Conservation (phyloP, 2,329 filamentous ascomycete species). For the Dactylellina drechsleri region DNA sequence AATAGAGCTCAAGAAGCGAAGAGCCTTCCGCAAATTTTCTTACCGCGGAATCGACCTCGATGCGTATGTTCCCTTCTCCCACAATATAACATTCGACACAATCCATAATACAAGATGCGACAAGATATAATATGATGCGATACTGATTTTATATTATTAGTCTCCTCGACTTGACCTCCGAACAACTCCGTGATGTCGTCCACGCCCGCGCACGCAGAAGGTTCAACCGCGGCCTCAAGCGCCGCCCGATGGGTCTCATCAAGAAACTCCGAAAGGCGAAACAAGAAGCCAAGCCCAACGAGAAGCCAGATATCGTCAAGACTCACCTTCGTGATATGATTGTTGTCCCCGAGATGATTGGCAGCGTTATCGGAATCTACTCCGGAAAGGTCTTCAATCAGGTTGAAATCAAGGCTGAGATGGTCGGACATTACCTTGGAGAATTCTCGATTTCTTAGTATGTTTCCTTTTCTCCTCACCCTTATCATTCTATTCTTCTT, state of each 20-base stretch:
- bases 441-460: slow-evolving; percentile 99
- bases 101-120: background rate
- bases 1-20: slow-evolving; percentile 97
- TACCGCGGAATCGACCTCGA: slow-evolving; percentile 99
- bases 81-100: slow-evolving; percentile 24
- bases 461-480: slow-evolving; percentile 63
- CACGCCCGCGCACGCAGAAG: slow-evolving; percentile 97
- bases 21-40: slow-evolving; percentile 99
- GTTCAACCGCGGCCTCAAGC: slow-evolving; percentile 99
- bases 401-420: slow-evolving; percentile 99
- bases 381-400: slow-evolving; percentile 99
- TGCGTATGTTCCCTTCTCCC: slow-evolving; percentile 74
- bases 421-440: slow-evolving; percentile 99
- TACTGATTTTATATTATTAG: slow-evolving; percentile 65
- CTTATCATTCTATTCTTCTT: too few relatives aligned
- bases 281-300: slow-evolving; percentile 98
- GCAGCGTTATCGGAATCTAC: slow-evolving; percentile 98
- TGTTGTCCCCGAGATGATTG: slow-evolving; percentile 99
- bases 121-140: background rate
- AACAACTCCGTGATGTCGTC: slow-evolving; percentile 98
- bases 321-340: slow-evolving; percentile 99
- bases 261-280: slow-evolving; percentile 99
- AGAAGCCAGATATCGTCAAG: slow-evolving; percentile 99
- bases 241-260: slow-evolving; percentile 99
- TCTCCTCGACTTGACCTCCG: slow-evolving; percentile 97